phyloP scores from a whole-genome alignment of 495 filamentous ascomycete species.

The Lophiostoma macrostomum region DNA sequence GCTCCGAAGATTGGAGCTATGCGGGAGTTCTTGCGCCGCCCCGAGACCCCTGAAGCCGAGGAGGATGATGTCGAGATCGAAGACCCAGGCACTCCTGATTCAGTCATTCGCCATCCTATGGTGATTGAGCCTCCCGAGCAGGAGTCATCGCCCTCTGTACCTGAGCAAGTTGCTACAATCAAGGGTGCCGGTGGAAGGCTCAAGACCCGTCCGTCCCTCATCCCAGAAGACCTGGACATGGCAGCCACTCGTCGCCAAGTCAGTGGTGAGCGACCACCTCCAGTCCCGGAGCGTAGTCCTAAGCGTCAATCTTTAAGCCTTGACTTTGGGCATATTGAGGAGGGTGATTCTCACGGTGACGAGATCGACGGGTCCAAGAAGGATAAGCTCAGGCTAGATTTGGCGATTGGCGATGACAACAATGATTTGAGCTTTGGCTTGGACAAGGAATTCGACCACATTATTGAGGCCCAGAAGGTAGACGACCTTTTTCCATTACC shows the following conservation, averaged over 20 bases:
- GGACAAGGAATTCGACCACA: conserved; percentile 87
- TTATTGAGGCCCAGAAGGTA: conserved; percentile 99
- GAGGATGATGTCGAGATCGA: conserved; percentile 54
- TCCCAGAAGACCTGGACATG: conserved; percentile 85
- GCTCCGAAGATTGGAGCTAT: conserved; percentile 50
- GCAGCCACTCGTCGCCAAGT: conserved; percentile 80
- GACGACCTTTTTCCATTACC: conserved; percentile 50
- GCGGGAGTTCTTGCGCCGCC: conserved; percentile 54
- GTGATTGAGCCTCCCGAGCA: conserved; percentile 42
- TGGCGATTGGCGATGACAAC: conserved; percentile 53
- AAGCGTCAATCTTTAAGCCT: conserved; percentile 33
- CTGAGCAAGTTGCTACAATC: conserved; percentile 85
- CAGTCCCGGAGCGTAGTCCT: conserved; percentile 38
- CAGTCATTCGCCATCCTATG: conserved; percentile 80
- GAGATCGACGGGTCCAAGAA: conserved; percentile 32
- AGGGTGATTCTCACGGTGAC: conserved; percentile 15
- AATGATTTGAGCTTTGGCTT: conserved; percentile 75
- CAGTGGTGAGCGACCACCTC: conserved; percentile 54
- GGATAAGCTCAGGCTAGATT: conserved; percentile 60
- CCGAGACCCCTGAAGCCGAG: conserved; percentile 62
- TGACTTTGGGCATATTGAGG: conserved; percentile 25
- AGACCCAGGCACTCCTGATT: conserved; percentile 81
- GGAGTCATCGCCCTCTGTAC: conserved; percentile 58
- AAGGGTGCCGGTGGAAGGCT: conserved; percentile 81
- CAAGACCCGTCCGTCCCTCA: conserved; percentile 85